phyloP scores from a whole-genome alignment of 78 protist genomes.

The Anaeramoeba flamelloides region DNA sequence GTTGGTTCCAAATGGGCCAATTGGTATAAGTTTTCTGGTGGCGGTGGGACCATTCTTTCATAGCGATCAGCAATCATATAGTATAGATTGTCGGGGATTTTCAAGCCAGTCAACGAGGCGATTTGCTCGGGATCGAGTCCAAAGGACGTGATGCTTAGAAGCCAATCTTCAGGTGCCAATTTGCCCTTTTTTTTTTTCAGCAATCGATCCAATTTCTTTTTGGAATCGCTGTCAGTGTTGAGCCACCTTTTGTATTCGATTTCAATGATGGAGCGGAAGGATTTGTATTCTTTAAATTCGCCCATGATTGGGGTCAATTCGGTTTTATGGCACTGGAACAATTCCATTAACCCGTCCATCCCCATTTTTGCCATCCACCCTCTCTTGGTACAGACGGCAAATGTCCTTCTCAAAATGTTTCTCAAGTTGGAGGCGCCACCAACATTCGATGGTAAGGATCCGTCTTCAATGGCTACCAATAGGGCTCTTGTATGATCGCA shows the following conservation, averaged over 20 bases:
- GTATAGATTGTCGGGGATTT: constrained; percentile 8
- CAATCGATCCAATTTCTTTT: not conserved
- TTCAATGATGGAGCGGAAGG: not conserved
- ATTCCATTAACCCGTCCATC: constrained; percentile 9
- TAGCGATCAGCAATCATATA: constrained; percentile 13
- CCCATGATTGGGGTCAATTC: not conserved
- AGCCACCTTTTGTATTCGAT: constrained; percentile 4
- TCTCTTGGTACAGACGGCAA: not conserved
- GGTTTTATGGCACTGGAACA: not conserved
- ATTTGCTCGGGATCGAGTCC: constrained; percentile 23
- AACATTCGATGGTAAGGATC: constrained; percentile 11
- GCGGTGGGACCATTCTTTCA: not conserved
- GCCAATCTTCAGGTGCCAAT: too few relatives aligned
- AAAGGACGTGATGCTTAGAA: too few relatives aligned
- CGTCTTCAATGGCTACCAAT: constrained; percentile 22
- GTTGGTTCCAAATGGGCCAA: too few relatives aligned
- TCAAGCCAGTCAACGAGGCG: not conserved
- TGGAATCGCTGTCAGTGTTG: not conserved
- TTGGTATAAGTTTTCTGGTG: not conserved
- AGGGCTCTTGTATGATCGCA: constrained; percentile 26
- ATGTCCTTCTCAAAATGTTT: constrained; percentile 13
- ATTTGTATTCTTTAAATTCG: not conserved
- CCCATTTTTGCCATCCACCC: constrained; percentile 18
- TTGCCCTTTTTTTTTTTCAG: not conserved
- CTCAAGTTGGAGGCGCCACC: constrained; percentile 28